Evolutionary conservation across 768 basidiomycete species (phyloP).

Genomic region (Macrocybe gigantea): DNA sequence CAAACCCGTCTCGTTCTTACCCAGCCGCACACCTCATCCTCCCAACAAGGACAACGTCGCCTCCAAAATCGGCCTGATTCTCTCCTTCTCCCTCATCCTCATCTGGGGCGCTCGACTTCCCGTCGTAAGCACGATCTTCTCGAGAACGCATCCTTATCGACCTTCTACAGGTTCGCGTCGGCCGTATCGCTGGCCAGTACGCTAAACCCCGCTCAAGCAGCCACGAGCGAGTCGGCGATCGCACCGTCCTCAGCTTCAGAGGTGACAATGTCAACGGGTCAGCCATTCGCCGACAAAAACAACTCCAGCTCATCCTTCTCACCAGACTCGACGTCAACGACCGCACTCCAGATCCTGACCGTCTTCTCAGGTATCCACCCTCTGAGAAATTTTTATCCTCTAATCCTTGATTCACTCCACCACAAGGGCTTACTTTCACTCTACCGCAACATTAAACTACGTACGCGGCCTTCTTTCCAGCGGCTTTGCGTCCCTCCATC

Average conservation of each 20-base stretch:
- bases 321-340: conserved; percentile 64
- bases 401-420: not conserved
- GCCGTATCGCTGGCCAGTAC: conserved; percentile 94
- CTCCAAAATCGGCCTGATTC: conserved; percentile 82
- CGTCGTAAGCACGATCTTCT: conserved; percentile 49
- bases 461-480: conserved; percentile 84
- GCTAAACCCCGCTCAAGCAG: conserved; percentile 88
- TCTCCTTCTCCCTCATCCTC: conserved; percentile 92
- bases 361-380: conserved; percentile 62
- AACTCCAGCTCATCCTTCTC: conserved; percentile 8
- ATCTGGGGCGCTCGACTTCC: conserved; percentile 92
- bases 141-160: not conserved
- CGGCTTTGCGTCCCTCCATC: conserved; percentile 89
- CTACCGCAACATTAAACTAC: conserved; percentile 89
- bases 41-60: conserved; percentile 71
- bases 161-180: conserved; percentile 60
- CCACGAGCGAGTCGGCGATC: conserved; percentile 72
- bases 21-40: conserved; percentile 1
- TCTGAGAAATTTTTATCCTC: not conserved
- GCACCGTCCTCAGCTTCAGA: conserved; percentile 84
- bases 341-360: conserved; percentile 85
- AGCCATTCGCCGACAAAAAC: conserved; percentile 14
- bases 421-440: conserved; percentile 91
- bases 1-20: not conserved
- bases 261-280: conserved; percentile 97